These are phyloP conservation scores for Fusarium sp. DNA, from an alignment of 2,329 filamentous ascomycete genomes.

Conservation along the genomic window DNA sequence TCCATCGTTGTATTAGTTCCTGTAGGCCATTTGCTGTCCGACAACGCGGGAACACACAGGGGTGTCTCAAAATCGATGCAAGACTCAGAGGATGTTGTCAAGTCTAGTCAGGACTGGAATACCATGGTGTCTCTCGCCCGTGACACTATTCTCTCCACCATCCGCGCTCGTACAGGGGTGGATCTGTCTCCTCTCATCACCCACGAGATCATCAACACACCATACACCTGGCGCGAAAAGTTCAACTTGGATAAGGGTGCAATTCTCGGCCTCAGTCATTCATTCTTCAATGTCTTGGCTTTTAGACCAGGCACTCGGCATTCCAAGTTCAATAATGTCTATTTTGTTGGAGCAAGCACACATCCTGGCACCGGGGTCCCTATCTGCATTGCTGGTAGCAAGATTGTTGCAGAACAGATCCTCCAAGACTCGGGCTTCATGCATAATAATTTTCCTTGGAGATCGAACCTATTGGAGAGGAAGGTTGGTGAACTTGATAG, in stretches of 20 bases:
- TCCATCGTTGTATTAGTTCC: constrained; percentile 80
- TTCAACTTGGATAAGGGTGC: constrained; percentile 85
- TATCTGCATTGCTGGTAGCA: constrained; percentile 79
- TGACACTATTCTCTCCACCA: constrained; percentile 72
- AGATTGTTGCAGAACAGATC: constrained; percentile 67
- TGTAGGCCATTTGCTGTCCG: constrained; percentile 72
- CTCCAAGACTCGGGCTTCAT: constrained; percentile 38
- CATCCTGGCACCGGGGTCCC: constrained; percentile 85
- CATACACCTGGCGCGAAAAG: constrained; percentile 73
- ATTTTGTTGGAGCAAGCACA: constrained; percentile 83
- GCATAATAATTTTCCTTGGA: constrained; percentile 31
- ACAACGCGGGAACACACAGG: constrained; percentile 31
- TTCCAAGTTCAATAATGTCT: constrained; percentile 65
- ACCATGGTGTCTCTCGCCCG: constrained; percentile 73
- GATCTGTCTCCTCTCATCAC: constrained; percentile 64
- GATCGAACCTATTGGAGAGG: not conserved
- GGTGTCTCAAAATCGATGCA: constrained; percentile 25
- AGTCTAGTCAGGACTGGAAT: constrained; percentile 62
- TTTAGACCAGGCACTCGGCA: constrained; percentile 75
- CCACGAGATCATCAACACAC: constrained; percentile 78
- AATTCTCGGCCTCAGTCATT: constrained; percentile 80
- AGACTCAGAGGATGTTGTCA: not conserved
- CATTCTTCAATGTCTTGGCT: constrained; percentile 80
- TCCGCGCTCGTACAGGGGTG: constrained; percentile 73
- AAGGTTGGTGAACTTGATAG: constrained; percentile 27